Percentiles rank a stretch among this genome's conserved stretches.
phyloP scores from a whole-genome alignment of 805 yeast species.

The Wickerhamiella spandovensis region DNA sequence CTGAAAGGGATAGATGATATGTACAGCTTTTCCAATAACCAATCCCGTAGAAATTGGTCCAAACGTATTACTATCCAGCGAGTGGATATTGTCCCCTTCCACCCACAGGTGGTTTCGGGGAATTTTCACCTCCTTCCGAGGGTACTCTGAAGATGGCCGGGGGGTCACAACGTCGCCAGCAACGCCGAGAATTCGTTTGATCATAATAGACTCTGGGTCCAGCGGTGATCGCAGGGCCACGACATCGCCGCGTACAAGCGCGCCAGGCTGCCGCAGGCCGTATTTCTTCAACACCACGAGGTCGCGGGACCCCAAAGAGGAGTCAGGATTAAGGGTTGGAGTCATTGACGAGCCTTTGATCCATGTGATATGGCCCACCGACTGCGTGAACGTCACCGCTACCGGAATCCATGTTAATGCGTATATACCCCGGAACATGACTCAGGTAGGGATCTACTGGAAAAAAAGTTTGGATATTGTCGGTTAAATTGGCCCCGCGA shows the following conservation, averaged over 20 bases:
- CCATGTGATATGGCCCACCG: slow-evolving; percentile 57
- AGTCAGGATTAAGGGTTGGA: slow-evolving; percentile 70
- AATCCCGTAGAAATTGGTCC: slow-evolving; percentile 81
- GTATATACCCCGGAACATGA: slow-evolving; percentile 18
- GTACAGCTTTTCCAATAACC: slow-evolving; percentile 60
- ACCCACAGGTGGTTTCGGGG: slow-evolving; percentile 87
- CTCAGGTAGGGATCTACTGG: not conserved
- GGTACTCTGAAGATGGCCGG: slow-evolving; percentile 34
- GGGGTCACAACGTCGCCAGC: slow-evolving; percentile 60
- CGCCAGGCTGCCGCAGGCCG: slow-evolving; percentile 34
- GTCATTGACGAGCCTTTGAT: slow-evolving; percentile 78
- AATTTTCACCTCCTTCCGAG: slow-evolving; percentile 43
- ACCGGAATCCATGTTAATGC: slow-evolving; percentile 72
- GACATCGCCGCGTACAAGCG: slow-evolving; percentile 52
- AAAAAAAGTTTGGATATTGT: too few relatives aligned
- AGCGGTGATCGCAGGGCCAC: slow-evolving; percentile 65
- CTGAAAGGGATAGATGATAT: slow-evolving; percentile 55
- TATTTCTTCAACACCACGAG: slow-evolving; percentile 56
- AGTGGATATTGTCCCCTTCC: slow-evolving; percentile 75
- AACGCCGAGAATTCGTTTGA: slow-evolving; percentile 66
- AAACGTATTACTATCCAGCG: slow-evolving; percentile 73
- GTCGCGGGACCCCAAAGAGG: slow-evolving; percentile 26
- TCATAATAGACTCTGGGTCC: slow-evolving; percentile 62
- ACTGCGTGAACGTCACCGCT: slow-evolving; percentile 49
- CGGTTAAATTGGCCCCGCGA: too few relatives aligned